A percentile compares a stretch with the other conserved stretches of the same genome.
phyloP scores from a whole-genome alignment of 768 basidiomycete genomes.

The Tricholoma matsutake region DNA sequence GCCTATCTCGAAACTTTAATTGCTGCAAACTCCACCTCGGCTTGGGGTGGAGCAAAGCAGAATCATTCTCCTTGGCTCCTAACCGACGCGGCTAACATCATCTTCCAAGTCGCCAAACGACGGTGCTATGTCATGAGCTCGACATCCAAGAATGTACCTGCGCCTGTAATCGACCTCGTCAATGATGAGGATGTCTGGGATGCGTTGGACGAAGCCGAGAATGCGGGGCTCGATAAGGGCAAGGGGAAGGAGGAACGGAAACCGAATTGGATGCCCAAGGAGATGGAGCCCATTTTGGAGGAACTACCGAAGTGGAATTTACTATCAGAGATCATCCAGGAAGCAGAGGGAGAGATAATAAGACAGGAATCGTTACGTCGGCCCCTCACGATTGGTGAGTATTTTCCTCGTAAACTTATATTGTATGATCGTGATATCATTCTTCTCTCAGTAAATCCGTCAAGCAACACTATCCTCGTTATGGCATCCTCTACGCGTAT shows the following conservation, averaged over 20 bases:
- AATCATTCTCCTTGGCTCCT: constrained; percentile 88
- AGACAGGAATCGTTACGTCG: constrained; percentile 46
- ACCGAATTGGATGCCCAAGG: constrained; percentile 67
- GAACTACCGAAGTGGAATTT: constrained; percentile 94
- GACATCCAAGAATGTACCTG: constrained; percentile 18
- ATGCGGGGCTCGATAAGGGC: neutral
- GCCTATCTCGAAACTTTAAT: constrained; percentile 88
- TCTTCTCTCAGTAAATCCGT: constrained; percentile 34
- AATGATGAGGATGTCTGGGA: constrained; percentile 79
- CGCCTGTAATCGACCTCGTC: constrained; percentile 37
- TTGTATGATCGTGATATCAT: neutral
- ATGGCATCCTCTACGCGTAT: constrained; percentile 85
- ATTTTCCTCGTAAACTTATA: neutral
- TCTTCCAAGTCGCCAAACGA: constrained; percentile 76
- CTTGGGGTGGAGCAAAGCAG: constrained; percentile 52
- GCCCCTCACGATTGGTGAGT: constrained; percentile 22
- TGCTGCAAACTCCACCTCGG: constrained; percentile 47
- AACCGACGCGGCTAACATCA: constrained; percentile 85
- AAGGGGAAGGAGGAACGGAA: constrained; percentile 24
- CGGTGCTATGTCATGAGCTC: constrained; percentile 67
- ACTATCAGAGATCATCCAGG: constrained; percentile 79
- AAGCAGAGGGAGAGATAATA: constrained; percentile 85
- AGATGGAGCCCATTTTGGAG: constrained; percentile 84
- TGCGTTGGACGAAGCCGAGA: constrained; percentile 62
- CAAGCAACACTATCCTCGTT: constrained; percentile 76